Base-by-base conservation (phyloP, 208 protist species). In the Leishmania arabica region DNA sequence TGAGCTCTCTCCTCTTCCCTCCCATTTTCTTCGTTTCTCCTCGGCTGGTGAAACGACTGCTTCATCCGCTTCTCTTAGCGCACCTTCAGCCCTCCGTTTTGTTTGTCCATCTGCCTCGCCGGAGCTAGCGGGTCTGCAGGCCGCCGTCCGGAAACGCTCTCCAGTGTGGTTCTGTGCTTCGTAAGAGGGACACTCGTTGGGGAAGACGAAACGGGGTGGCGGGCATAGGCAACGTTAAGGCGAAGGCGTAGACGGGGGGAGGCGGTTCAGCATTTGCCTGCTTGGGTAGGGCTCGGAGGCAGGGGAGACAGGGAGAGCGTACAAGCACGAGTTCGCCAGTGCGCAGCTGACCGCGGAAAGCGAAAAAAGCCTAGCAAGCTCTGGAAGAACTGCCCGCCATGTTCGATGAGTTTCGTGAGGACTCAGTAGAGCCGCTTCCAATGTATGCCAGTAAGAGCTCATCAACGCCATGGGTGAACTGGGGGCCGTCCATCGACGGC, bases 371-470 rank as follows among this genome's bases (percentile, higher is more conserved):
- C 24, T 6, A 72, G 66, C 21, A 72, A 17, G 24, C 40, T 72
- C 34, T 49, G 15, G 6, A 60, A 75, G 27, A 40, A 1, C 19
- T 13, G 54, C 49, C 53, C 3, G 3, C 34, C 49, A 77, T 77
- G 73, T 34, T 93, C 56, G 91, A 95, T 78, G 91, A 97, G 83
- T 95, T 95, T 79, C 87, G 91, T 68, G 92, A 97, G 84, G 84
- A 75, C 15, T 86, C 85, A 45, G 88, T 91, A 7, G 81, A 60
- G 31, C 34, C 53, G 31, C 49, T 77, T n/a, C 53, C 73, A 5
- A 17, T n/a, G 49, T 37, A 77, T 60, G 73, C 15, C 73, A 84
- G 60, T 76, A 79, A 21, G 80, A 86, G 27, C 19, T 11, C 73
- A n/a, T 65, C 75, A 66, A 27, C 77, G 69, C 13, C 78, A 86